Percentiles rank a stretch among this genome's conserved stretches.
Conservation (phyloP, 257 asterid genomes). For the Linderniella brevidens region DNA sequence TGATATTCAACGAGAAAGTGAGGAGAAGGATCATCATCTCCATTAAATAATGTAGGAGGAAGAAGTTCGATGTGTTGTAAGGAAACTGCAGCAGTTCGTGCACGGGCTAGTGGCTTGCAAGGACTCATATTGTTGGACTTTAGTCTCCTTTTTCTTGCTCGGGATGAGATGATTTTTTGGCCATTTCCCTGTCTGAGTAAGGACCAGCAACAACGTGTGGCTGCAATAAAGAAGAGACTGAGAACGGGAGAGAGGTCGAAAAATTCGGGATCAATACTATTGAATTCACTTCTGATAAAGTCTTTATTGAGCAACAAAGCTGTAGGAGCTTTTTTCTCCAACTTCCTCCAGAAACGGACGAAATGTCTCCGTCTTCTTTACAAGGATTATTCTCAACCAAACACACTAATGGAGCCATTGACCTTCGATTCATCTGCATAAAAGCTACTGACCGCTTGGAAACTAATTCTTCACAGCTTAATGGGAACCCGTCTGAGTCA, state of each 20-base stretch:
- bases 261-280: no score
- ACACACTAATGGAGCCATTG: conserved; percentile 35
- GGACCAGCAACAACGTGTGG: conserved; percentile 10
- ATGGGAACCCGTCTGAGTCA: conserved; percentile 32
- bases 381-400: conserved; percentile 37
- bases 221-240: conserved; percentile 24
- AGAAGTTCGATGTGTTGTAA: no score
- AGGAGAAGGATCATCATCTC: no score
- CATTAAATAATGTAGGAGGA: no score
- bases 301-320: conserved; percentile 50
- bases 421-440: conserved; percentile 24
- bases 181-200: no score
- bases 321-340: conserved; percentile 48
- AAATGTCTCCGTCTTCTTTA: not conserved
- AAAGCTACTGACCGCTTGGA: conserved; percentile 24
- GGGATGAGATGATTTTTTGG: no score
- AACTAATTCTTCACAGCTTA: conserved; percentile 31
- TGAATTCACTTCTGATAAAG: conserved; percentile 34
- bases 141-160: conserved; percentile 6
- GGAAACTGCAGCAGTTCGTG: no score
- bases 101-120: no score
- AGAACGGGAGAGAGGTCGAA: conserved; percentile 4
- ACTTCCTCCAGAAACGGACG: conserved; percentile 16
- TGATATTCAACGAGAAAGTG: no score
- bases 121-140: conserved; percentile 11